Base-by-base conservation (phyloP, 1,284 basidiomycete species). In the Grifola frondosa region DNA sequence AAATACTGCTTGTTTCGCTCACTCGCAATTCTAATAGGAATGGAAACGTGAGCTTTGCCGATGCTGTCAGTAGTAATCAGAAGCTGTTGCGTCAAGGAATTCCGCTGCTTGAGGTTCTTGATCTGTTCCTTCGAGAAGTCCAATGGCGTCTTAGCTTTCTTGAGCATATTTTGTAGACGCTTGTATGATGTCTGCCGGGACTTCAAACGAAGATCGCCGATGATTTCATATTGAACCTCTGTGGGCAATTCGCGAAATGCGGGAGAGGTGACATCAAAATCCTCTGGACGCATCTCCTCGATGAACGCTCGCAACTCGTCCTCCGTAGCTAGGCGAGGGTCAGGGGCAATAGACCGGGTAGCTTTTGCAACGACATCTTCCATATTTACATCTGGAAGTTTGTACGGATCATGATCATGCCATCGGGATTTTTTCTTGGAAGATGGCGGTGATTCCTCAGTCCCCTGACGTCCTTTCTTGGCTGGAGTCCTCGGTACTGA, bases 51-150 rank as follows among this genome's bases (percentile, higher is more conserved):
- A 0, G 92, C 89, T 55, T 86, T 88, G 40, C 93, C 92, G 40
- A 99, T 92, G 52, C 75, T 90, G 68, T 98, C 95, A 3, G 94
- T 97, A 15, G 97, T 96, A 25, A 80, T 81, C 28, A 99, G 72
- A n/a, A 99, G 78, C 59, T 97, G 92, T 58, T 99, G 97, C 0
- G 97, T 99, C 45, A 98, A 74, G 2, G 84, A 66, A 62, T 99
- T 99, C 26, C 97, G 77, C 62, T 96, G 88, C 54, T 86, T 82
- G 19, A 99, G 74, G 53, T 91, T 89, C 63, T 84, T 79, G 64
- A 97, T 97, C 65, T 99, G 97, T 47, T 95, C 88, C 57, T 86
- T 89, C 1, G 92, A 96, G 61, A 99, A 99, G 65, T 99, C 97
- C 43, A 97, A 75, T 0, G 96, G 84, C 0, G 94, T 96, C 1